A percentile compares a stretch with the other conserved stretches of the same genome.
Evolutionary conservation across 2,329 filamentous ascomycete genomes (phyloP).

Genomic region (Anisogramma anomala): DNA sequence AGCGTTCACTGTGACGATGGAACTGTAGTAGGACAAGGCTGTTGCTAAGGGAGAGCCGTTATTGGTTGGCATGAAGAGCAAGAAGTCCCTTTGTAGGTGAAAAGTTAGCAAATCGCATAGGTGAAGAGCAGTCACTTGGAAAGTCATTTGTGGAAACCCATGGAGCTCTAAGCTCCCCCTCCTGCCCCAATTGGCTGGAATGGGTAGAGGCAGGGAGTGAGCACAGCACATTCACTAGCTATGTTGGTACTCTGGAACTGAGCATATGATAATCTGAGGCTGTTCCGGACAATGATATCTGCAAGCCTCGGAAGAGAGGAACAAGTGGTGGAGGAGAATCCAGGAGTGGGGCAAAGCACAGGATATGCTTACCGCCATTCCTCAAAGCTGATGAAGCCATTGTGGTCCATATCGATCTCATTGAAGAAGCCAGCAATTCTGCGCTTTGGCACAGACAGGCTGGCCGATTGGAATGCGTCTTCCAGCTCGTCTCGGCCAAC

Average conservation of each 20-base stretch:
- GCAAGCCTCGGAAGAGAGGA: too few relatives aligned
- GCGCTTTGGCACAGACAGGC: conserved; percentile 63
- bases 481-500: conserved; percentile 79
- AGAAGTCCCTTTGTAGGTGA: conserved; percentile 63
- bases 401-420: conserved; percentile 79
- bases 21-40: conserved; percentile 83
- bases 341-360: too few relatives aligned
- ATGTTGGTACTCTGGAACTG: too few relatives aligned
- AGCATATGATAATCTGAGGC: too few relatives aligned
- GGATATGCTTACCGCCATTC: conserved; percentile 77
- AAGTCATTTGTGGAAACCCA: too few relatives aligned
- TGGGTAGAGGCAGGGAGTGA: too few relatives aligned
- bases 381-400: conserved; percentile 78
- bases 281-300: too few relatives aligned
- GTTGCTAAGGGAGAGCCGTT: conserved; percentile 60
- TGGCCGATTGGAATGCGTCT: conserved; percentile 64
- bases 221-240: too few relatives aligned
- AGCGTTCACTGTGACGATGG: conserved; percentile 76
- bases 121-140: too few relatives aligned
- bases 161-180: too few relatives aligned
- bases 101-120: conserved; percentile 3
- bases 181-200: too few relatives aligned
- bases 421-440: conserved; percentile 77
- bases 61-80: conserved; percentile 70
- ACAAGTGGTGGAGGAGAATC: too few relatives aligned